Conservation (phyloP, 805 yeast genomes). For the Sugiyamaella mastotermitis region DNA sequence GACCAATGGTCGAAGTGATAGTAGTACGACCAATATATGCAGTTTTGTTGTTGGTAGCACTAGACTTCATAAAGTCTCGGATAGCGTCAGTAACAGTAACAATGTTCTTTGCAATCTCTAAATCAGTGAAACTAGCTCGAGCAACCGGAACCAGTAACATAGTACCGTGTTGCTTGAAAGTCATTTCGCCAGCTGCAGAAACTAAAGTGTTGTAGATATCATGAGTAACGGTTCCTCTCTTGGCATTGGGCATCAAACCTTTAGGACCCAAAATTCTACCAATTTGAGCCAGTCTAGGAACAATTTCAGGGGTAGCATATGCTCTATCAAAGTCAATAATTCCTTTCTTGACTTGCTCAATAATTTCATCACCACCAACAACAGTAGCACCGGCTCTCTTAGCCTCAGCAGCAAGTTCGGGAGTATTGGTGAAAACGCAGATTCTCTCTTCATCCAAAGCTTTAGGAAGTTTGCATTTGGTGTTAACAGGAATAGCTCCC, state of each 20-base stretch:
- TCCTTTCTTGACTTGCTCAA: slow-evolving; percentile 53
- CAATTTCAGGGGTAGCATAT: slow-evolving; percentile 80
- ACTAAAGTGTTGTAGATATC: slow-evolving; percentile 50
- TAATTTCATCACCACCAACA: slow-evolving; percentile 68
- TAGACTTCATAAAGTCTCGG: slow-evolving; percentile 27
- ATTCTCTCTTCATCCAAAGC: slow-evolving; percentile 62
- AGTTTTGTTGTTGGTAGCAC: slow-evolving; percentile 46
- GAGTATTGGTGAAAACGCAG: slow-evolving; percentile 60
- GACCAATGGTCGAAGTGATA: slow-evolving; percentile 69
- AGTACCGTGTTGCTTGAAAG: slow-evolving; percentile 64
- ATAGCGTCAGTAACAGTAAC: slow-evolving; percentile 61
- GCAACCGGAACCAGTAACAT: slow-evolving; percentile 66
- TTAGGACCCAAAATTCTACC: slow-evolving; percentile 84
- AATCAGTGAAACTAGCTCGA: slow-evolving; percentile 69
- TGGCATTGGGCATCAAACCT: slow-evolving; percentile 82
- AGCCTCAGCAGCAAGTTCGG: slow-evolving; percentile 48
- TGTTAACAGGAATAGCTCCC: slow-evolving; percentile 71
- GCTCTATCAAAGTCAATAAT: slow-evolving; percentile 62
- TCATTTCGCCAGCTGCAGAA: slow-evolving; percentile 57
- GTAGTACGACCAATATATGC: slow-evolving; percentile 64
- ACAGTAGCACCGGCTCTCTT: slow-evolving; percentile 52
- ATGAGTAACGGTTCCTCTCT: slow-evolving; percentile 80
- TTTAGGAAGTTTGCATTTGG: slow-evolving; percentile 65
- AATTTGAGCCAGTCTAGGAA: slow-evolving; percentile 50
- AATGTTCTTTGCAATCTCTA: slow-evolving; percentile 66